Conservation (phyloP, 441 rosid species). For the Hura crepitans region DNA sequence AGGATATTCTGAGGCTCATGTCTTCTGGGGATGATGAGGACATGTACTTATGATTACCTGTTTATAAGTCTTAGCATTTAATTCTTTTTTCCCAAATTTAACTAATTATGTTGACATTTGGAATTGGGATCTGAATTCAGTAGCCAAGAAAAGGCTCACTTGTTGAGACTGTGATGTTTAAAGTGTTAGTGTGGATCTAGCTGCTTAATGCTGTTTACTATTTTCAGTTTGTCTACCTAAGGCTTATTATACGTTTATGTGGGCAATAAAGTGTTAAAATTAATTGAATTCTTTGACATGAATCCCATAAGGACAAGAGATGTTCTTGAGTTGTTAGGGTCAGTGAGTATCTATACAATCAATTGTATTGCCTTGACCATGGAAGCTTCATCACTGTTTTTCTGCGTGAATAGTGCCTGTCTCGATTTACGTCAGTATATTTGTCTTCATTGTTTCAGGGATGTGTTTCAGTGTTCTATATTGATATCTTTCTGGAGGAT, state of each 20-base stretch:
- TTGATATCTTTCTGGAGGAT: conserved; percentile 74
- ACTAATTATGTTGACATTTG: not conserved
- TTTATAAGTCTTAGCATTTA: not conserved
- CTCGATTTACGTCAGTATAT: conserved; percentile 14
- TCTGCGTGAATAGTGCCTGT: not conserved
- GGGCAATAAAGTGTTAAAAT: not conserved
- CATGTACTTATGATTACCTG: conserved; percentile 6
- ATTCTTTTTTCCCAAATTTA: not conserved
- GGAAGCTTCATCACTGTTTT: not conserved
- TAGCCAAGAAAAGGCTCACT: not conserved
- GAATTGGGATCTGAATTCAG: not conserved
- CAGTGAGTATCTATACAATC: not conserved
- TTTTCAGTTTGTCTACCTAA: not conserved
- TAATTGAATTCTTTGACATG: not conserved
- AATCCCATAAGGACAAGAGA: not conserved
- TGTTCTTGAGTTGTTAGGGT: not conserved
- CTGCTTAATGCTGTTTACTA: not conserved
- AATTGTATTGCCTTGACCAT: not conserved
- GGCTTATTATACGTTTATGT: not conserved
- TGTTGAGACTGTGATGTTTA: not conserved
- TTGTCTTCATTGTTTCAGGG: conserved; percentile 41
- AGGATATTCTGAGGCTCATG: not conserved
- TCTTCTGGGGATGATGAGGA: not conserved
- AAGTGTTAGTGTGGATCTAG: not conserved
- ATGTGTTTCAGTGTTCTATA: conserved; percentile 80